A percentile compares a stretch with the other conserved stretches of the same genome.
These are phyloP conservation scores for Eucalyptus microcorys DNA, from an alignment of 345 rosid genomes.

Conservation along the genomic window DNA sequence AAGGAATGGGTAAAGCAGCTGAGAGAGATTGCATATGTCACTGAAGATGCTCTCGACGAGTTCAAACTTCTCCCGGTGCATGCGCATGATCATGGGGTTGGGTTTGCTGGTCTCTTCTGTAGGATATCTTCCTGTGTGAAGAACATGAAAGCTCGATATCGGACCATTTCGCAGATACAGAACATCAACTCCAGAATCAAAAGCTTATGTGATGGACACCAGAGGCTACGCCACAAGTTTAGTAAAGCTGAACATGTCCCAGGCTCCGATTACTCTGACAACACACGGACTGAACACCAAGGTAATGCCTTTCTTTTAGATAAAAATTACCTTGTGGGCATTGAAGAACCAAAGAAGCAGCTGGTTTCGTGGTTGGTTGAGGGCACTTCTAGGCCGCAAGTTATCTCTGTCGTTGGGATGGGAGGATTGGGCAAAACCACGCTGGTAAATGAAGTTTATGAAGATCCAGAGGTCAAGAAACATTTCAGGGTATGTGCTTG, in stretches of 20 bases:
- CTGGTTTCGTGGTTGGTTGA: conserved; percentile 1
- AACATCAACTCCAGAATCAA: conserved; percentile 1
- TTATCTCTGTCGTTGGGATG: conserved; percentile 13
- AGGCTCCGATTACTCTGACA: background rate
- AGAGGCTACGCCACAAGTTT: background rate
- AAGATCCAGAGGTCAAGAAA: conserved; percentile 1
- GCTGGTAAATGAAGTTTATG: conserved; percentile 14
- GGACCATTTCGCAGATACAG: conserved; percentile 1
- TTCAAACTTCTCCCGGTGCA: conserved; percentile 1
- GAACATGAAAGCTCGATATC: conserved; percentile 6
- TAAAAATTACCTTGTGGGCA: conserved; percentile 14
- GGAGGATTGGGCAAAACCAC: conserved; percentile 34
- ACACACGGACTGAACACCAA: background rate
- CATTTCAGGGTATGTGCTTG: conserved; percentile 4
- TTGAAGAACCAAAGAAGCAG: conserved; percentile 8
- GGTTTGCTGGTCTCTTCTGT: background rate
- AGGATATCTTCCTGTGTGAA: background rate
- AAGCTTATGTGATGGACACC: conserved; percentile 3
- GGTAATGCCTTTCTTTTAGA: conserved; percentile 9
- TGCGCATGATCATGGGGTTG: background rate
- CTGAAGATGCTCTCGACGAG: conserved; percentile 17
- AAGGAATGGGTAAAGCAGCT: conserved; percentile 13
- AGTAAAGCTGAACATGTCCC: background rate
- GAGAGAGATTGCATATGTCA: conserved; percentile 9
- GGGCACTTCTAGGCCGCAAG: background rate